Evolutionary conservation across 179 eudicot genomes (phyloP), one percentile per base, ranked within the genome.

Genomic region (Actinidia arguta): DNA sequence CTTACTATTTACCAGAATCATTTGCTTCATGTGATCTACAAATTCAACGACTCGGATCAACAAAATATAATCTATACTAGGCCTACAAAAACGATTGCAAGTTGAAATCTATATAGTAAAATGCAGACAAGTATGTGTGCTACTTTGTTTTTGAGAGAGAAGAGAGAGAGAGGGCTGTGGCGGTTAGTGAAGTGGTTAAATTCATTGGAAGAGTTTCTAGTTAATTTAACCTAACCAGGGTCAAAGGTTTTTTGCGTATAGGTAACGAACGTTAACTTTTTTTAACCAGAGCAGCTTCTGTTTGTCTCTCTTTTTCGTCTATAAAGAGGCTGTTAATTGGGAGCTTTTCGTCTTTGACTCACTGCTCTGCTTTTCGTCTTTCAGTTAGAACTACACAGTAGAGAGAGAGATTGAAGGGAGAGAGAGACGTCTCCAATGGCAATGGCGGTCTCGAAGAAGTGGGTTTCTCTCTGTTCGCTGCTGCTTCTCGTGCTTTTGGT

Each of bases 371-470:
- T 27, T 76, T 79, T 56, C 52, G 27, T 61, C 31, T 39, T 52
- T 54, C 47, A 55, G 75, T 31, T 71, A 17, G 75, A 4, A 20
- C 75, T 27, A 67, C 69, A 63, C 3, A 62, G 71, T 66, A 36
- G 78, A 84, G 70, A 81, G 76, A 68, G 44, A 61, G 39, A 68
- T 8, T 12, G 25, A 42, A 31, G 68, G 36, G 76, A 44, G 50
- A 46, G 31, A 39, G 56, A 22, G 69, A 20, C 16, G n/a, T 14
- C 11, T 27, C 22, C 0, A 50, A 63, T 67, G 79, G 25, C 82
- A 78, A 89, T 87, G 91, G 90, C 78, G 88, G 80, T 75, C 67
- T 82, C 87, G 73, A 80, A 73, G 84, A 82, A 46, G 55, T 79
- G 82, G 80, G 18, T 31, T 76, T 70, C 82, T 76, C 44, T 86